Evolutionary conservation across 139 green algal species (phyloP).

Genomic region (Asterochloris sp.): DNA sequence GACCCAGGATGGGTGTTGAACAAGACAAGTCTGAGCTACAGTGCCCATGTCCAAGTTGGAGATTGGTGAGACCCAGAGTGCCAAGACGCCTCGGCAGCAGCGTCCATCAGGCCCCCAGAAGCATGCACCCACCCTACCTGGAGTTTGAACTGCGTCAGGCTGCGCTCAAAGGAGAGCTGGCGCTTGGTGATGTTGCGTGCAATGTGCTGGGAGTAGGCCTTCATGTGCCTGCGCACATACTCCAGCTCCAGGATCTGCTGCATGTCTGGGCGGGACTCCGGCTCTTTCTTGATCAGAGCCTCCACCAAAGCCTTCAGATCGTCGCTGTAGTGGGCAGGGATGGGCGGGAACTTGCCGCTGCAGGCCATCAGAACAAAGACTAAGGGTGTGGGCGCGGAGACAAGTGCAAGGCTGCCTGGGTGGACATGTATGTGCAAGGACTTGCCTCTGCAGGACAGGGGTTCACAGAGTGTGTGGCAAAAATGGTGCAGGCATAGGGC

Average conservation of each 20-base stretch:
- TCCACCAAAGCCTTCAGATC: constrained; percentile 24
- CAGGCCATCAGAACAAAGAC: background rate
- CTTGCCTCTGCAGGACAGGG: background rate
- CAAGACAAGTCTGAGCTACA: too few relatives aligned
- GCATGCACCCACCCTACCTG: background rate
- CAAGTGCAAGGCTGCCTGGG: background rate
- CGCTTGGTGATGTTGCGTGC: constrained; percentile 8
- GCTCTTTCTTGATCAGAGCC: constrained; percentile 26
- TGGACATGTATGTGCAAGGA: background rate
- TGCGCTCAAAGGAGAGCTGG: constrained; percentile 11
- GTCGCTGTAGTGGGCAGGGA: constrained; percentile 32
- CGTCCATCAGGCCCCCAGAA: too few relatives aligned
- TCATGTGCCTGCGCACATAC: constrained; percentile 17
- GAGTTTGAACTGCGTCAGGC: constrained; percentile 20
- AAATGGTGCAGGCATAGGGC: background rate
- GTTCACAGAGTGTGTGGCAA: background rate
- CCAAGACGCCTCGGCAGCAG: too few relatives aligned
- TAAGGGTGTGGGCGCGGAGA: background rate
- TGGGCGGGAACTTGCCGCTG: constrained; percentile 31
- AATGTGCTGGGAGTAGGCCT: constrained; percentile 13
- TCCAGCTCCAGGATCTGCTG: constrained; percentile 19
- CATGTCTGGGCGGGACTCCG: constrained; percentile 14
- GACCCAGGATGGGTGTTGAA: too few relatives aligned
- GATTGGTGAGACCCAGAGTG: too few relatives aligned
- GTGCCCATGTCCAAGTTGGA: too few relatives aligned